Base-by-base conservation (phyloP, 352 stramenopile species). In the Phytophthora agathidicida region DNA sequence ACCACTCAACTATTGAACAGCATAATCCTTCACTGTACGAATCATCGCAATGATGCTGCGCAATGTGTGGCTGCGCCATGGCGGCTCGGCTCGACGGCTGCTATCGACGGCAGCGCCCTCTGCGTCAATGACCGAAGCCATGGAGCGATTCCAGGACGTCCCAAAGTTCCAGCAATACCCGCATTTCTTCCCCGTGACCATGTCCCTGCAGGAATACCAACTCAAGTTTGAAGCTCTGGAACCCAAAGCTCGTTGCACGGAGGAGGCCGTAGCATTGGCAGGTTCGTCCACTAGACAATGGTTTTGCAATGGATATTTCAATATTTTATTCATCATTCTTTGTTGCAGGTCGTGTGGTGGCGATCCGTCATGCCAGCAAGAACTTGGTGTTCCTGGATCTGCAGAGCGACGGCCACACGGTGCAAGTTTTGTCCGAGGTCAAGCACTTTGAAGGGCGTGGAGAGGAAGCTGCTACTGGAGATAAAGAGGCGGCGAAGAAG, bases 351-450 rank as follows among this genome's bases (percentile, higher is more conserved):
- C 82, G 85, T 20, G 81, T 94, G 32, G 74, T 89, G 44, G 83
- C 83, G 11, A 94, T 92, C 54, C 82, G 85, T 23, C 73, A 77
- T 37, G 78, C 85, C 27, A 92, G 85, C 67, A 93, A 92, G 71
- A 92, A 94, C 45, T 73, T 94, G 24, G 77, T 92, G 32, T 94
- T 94, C 53, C 38, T 93, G 42, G 83, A 94, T 60, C 43, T 94
- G 20, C 71, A 84, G 45, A 88, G 74, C 36, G 70, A 92, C 30
- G 85, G 82, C 45, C 44, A 69, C 13, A 83, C 61, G 13, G 73
- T 94, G 48, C 85, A 94, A 65, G 78, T 93, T 66, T 63, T 94
- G 44, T 89, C 83, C 7, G 83, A 93, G 55, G 59, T 79, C 19
- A 91, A 92, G 50, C 67, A 91, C 55, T 92, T 88, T 60, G 48